phyloP scores from a whole-genome alignment of 2,329 filamentous ascomycete genomes.

The Dryadomyces sulphureus region DNA sequence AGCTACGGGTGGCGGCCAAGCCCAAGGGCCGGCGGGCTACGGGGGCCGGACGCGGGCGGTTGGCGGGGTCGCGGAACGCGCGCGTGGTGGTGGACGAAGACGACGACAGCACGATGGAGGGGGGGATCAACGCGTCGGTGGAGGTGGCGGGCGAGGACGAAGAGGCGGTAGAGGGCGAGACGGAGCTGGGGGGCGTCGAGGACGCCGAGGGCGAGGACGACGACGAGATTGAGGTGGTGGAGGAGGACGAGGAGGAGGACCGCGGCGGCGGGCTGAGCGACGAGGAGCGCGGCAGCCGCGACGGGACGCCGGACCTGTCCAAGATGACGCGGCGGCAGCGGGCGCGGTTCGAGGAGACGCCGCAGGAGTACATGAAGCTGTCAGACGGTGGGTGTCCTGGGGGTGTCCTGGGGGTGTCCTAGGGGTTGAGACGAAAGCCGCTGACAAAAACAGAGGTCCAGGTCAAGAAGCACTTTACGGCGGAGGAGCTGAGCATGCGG shows the following conservation, averaged over 20 bases:
- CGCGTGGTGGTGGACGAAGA: conserved; percentile 26
- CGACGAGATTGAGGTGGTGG: conserved; percentile 23
- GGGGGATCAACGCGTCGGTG: conserved; percentile 31
- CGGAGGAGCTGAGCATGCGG: conserved; percentile 47
- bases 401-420: not conserved
- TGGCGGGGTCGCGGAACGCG: conserved; percentile 12
- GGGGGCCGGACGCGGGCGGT: not conserved
- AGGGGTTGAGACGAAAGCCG: too few species aligned
- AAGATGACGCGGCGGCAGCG: conserved; percentile 48
- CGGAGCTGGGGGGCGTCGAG: too few species aligned
- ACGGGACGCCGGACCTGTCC: conserved; percentile 36
- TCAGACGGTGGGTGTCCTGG: conserved; percentile 38
- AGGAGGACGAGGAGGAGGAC: conserved; percentile 23
- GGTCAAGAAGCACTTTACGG: conserved; percentile 47
- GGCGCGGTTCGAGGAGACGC: conserved; percentile 39
- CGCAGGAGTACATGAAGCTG: conserved; percentile 41
- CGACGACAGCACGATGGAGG: conserved; percentile 35
- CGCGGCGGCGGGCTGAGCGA: conserved; percentile 24
- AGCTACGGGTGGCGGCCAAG: not conserved
- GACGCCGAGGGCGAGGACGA: conserved; percentile 24
- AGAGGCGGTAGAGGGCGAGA: conserved; percentile 32
- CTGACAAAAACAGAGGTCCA: conserved; percentile 35
- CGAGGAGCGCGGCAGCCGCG: conserved; percentile 25
- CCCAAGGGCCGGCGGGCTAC: not conserved
- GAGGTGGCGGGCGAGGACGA: conserved; percentile 21